phyloP scores from a whole-genome alignment of 2,329 filamentous ascomycete genomes.

The Aspergillus pseudoviridinutans region DNA sequence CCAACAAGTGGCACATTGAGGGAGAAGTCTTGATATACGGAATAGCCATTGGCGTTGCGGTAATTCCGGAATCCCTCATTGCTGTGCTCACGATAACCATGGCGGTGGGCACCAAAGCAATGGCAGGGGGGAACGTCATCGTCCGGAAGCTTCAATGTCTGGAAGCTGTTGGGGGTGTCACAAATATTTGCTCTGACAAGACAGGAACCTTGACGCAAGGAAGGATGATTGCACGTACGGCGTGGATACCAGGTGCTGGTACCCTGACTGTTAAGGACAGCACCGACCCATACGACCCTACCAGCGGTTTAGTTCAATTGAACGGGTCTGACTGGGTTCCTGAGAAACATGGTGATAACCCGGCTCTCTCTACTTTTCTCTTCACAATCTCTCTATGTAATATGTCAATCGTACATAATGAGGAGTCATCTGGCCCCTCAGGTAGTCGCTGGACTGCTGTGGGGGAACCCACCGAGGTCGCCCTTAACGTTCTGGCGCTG shows the following conservation, averaged over 20 bases:
- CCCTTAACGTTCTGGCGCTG: slow-evolving; percentile 62
- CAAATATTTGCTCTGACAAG: slow-evolving; percentile 57
- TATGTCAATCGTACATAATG: slow-evolving; percentile 48
- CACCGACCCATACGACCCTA: slow-evolving; percentile 54
- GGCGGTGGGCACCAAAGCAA: slow-evolving; percentile 52
- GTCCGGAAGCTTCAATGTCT: slow-evolving; percentile 52
- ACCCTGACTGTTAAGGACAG: slow-evolving; percentile 51
- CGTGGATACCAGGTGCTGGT: slow-evolving; percentile 53
- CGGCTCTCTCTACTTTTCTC: slow-evolving; percentile 49
- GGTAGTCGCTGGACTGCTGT: slow-evolving; percentile 50
- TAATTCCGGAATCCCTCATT: slow-evolving; percentile 62
- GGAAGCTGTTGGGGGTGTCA: slow-evolving; percentile 55
- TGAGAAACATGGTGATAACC: slow-evolving; percentile 21
- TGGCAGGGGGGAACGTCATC: slow-evolving; percentile 52
- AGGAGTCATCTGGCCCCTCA: slow-evolving; percentile 9
- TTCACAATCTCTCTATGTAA: slow-evolving; percentile 55
- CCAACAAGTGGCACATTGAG: slow-evolving; percentile 53
- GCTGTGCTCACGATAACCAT: slow-evolving; percentile 61
- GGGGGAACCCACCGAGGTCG: slow-evolving; percentile 65
- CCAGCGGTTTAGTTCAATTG: slow-evolving; percentile 45
- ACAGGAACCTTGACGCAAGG: slow-evolving; percentile 54
- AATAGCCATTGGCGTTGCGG: slow-evolving; percentile 55
- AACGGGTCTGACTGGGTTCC: slow-evolving; percentile 29
- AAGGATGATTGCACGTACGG: slow-evolving; percentile 59
- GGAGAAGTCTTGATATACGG: slow-evolving; percentile 59